Percentiles rank a stretch among this genome's conserved stretches.
Evolutionary conservation across 2,329 filamentous ascomycete species (phyloP).

Genomic region (Phoma sp.): DNA sequence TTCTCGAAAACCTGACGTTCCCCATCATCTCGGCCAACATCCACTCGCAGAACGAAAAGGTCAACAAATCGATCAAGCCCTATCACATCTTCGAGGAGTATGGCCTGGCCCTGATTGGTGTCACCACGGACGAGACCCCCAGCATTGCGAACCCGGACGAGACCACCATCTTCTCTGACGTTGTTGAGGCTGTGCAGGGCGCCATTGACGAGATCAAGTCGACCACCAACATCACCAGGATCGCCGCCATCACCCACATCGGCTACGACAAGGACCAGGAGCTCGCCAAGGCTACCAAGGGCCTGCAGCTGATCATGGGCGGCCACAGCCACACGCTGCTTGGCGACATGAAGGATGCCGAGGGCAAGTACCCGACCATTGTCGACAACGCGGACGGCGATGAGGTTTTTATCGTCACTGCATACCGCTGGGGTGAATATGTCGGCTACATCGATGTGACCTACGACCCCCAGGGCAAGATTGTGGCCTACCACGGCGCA

Average conservation of each 20-base stretch:
- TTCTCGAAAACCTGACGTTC: conserved; percentile 69
- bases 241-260: conserved; percentile 71
- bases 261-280: conserved; percentile 69
- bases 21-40: conserved; percentile 70
- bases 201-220: conserved; percentile 67
- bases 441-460: conserved; percentile 71
- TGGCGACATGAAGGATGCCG: conserved; percentile 63
- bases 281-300: conserved; percentile 65
- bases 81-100: conserved; percentile 70
- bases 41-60: conserved; percentile 62
- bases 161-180: conserved; percentile 65
- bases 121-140: conserved; percentile 66
- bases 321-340: conserved; percentile 66
- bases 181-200: conserved; percentile 64
- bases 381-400: conserved; percentile 66
- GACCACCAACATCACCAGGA: conserved; percentile 67
- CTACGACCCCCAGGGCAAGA: conserved; percentile 66
- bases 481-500: conserved; percentile 67
- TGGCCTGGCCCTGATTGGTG: conserved; percentile 67
- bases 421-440: conserved; percentile 73
- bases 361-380: conserved; percentile 69
- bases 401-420: conserved; percentile 72
- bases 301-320: conserved; percentile 72
- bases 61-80: conserved; percentile 69
- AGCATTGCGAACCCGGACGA: conserved; percentile 65